Conservation (phyloP, 805 yeast genomes). For the Teunomyces funiuensis region DNA sequence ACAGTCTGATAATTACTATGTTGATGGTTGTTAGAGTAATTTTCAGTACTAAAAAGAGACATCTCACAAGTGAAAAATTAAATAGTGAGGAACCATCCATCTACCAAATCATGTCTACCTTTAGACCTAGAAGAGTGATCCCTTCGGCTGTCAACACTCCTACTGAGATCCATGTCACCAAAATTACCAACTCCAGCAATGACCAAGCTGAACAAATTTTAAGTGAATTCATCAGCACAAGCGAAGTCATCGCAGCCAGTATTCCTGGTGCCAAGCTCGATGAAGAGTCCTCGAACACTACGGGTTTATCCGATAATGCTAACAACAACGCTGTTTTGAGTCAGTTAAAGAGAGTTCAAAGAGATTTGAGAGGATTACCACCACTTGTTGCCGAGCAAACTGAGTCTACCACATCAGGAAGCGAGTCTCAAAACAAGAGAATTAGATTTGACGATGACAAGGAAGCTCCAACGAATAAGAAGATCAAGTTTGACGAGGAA, state of each 20-base stretch:
- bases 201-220: slow-evolving; percentile 47
- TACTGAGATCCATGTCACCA: slow-evolving; percentile 36
- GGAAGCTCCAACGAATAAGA: slow-evolving; percentile 16
- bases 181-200: slow-evolving; percentile 29
- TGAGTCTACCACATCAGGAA: slow-evolving; percentile 6
- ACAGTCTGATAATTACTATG: neutral
- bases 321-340: slow-evolving; percentile 46
- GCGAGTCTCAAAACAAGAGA: slow-evolving; percentile 22
- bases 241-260: slow-evolving; percentile 36
- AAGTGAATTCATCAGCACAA: slow-evolving; percentile 40
- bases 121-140: slow-evolving; percentile 41
- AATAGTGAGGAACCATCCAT: neutral
- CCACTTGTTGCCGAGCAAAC: slow-evolving; percentile 43
- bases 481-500: slow-evolving; percentile 17
- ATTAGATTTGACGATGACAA: slow-evolving; percentile 24
- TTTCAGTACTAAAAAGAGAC: slow-evolving; percentile 6
- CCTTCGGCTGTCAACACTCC: slow-evolving; percentile 51
- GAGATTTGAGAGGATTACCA: slow-evolving; percentile 80
- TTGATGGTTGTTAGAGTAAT: neutral
- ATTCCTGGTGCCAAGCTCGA: slow-evolving; percentile 24
- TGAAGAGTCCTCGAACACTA: slow-evolving; percentile 20
- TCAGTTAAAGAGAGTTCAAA: slow-evolving; percentile 70
- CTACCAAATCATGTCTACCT: slow-evolving; percentile 23
- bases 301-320: slow-evolving; percentile 32
- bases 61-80: slow-evolving; percentile 1